Conservation (phyloP, 768 basidiomycete species). For the Chalciporus sphaerocephalus region DNA sequence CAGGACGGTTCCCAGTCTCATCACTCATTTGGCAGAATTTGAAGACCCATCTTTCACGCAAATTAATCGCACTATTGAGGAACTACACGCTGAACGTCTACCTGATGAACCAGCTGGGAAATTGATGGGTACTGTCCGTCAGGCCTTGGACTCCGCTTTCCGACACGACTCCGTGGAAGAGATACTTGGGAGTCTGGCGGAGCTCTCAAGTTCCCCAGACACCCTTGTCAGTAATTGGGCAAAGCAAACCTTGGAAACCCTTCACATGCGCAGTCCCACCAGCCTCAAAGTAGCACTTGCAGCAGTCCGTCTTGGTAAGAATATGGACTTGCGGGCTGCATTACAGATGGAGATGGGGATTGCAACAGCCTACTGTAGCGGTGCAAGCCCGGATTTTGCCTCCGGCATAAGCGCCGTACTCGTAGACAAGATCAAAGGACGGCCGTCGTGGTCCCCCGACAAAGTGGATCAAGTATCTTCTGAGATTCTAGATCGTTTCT, state of each 20-base stretch:
- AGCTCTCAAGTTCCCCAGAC: slow-evolving; percentile 38
- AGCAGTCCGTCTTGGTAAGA: slow-evolving; percentile 70
- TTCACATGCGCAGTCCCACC: slow-evolving; percentile 80
- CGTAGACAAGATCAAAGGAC: slow-evolving; percentile 44
- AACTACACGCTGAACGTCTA: slow-evolving; percentile 53
- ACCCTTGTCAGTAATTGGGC: slow-evolving; percentile 69
- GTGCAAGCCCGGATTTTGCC: slow-evolving; percentile 77
- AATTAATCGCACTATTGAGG: slow-evolving; percentile 69
- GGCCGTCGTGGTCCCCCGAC: slow-evolving; percentile 70
- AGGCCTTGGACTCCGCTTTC: slow-evolving; percentile 82
- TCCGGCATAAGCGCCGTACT: slow-evolving; percentile 75
- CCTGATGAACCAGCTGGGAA: slow-evolving; percentile 49
- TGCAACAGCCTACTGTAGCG: slow-evolving; percentile 80
- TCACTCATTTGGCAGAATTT: slow-evolving; percentile 56
- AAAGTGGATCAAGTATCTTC: slow-evolving; percentile 56
- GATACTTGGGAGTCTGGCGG: slow-evolving; percentile 56
- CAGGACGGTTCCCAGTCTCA: slow-evolving; percentile 63
- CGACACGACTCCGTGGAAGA: slow-evolving; percentile 61
- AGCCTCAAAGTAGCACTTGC: slow-evolving; percentile 86
- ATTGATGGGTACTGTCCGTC: slow-evolving; percentile 58
- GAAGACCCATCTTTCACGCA: slow-evolving; percentile 37
- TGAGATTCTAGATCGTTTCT: slow-evolving; percentile 62
- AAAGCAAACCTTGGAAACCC: slow-evolving; percentile 51
- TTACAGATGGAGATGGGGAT: slow-evolving; percentile 85
- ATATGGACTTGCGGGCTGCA: slow-evolving; percentile 56